Evolutionary conservation across 179 eudicot genomes (phyloP), one percentile per base, ranked within the genome.

Genomic region (Silene coronaria): DNA sequence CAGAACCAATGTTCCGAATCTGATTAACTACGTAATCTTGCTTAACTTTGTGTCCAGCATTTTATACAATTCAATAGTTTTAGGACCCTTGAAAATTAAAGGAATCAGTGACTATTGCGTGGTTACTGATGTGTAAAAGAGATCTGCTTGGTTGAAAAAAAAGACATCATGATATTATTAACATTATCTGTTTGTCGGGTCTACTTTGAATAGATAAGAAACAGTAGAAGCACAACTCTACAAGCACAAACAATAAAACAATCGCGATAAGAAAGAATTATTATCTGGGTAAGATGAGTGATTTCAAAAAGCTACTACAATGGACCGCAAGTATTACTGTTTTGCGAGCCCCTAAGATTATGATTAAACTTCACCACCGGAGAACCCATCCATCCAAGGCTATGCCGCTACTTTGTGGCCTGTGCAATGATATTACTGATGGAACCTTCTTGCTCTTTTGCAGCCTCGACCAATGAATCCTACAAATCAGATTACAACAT

Each of bases 401-500:
- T 34, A 51, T 3, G 9, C 8, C 83, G 6, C 83, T 82, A 95
- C 83, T 95, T 95, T 63, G 99, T 95, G 45, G 96, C 99, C 84
- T 95, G 99, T 34, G 93, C 92, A 71, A 95, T 92, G 70, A 92
- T 92, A 78, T 92, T 90, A 84, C 97, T 95, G 32, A 95, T 83
- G 30, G 99, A 90, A 83, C 85, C 84, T 36, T 90, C 96, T 78
- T 95, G 88, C 79, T 95, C 99, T 81, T 92, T 95, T 21, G 97
- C 99, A 34, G 87, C 88, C 73, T 95, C 99, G 63, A 95, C 99
- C 80, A 95, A 74, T 45, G 97, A 87, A 87, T 93, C 98, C 98
- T 93, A 73, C 76, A 86, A 77, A 76, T 22, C 71, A 75, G 14
- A 62, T 22, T 10, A 2, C 55, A 28, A 27, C 12, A 21, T 62